Conservation (phyloP, 1,284 basidiomycete species). For the Phaffia rhodozyma region DNA sequence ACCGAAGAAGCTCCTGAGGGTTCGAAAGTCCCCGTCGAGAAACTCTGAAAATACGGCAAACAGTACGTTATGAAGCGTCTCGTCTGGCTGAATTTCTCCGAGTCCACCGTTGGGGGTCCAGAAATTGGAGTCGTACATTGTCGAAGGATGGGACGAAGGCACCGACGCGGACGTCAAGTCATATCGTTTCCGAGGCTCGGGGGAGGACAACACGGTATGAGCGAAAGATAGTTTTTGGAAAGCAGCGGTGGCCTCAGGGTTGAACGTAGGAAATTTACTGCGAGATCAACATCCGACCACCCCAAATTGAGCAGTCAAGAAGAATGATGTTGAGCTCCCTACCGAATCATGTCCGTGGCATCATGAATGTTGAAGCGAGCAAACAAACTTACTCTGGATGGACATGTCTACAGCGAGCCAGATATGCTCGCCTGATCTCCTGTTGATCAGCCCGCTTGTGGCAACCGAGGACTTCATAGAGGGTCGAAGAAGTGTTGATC, state of each 20-base stretch:
- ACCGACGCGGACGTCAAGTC: constrained; percentile 21
- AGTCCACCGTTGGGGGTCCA: too few relatives aligned
- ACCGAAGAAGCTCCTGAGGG: too few relatives aligned
- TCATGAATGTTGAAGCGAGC: too few relatives aligned
- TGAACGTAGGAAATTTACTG: constrained; percentile 27
- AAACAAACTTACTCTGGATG: constrained; percentile 14
- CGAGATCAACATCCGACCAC: neutral
- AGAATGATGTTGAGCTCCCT: neutral
- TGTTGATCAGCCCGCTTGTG: neutral
- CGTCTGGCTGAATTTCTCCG: too few relatives aligned
- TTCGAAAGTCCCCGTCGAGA: too few relatives aligned
- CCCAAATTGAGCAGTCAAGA: neutral
- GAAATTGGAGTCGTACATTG: too few relatives aligned
- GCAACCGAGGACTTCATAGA: constrained; percentile 15
- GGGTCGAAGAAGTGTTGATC: constrained; percentile 7
- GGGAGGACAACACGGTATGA: constrained; percentile 30
- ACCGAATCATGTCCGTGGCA: too few relatives aligned
- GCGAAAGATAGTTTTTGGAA: constrained; percentile 33
- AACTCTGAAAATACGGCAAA: too few relatives aligned
- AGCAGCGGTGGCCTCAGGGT: constrained; percentile 28
- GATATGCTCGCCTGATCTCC: constrained; percentile 8
- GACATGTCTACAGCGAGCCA: constrained; percentile 3
- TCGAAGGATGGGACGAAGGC: too few relatives aligned
- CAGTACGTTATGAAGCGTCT: too few relatives aligned
- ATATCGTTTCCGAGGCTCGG: constrained; percentile 26